Conservation (phyloP, 768 basidiomycete genomes). For the Pleurotus tuber-regium region DNA sequence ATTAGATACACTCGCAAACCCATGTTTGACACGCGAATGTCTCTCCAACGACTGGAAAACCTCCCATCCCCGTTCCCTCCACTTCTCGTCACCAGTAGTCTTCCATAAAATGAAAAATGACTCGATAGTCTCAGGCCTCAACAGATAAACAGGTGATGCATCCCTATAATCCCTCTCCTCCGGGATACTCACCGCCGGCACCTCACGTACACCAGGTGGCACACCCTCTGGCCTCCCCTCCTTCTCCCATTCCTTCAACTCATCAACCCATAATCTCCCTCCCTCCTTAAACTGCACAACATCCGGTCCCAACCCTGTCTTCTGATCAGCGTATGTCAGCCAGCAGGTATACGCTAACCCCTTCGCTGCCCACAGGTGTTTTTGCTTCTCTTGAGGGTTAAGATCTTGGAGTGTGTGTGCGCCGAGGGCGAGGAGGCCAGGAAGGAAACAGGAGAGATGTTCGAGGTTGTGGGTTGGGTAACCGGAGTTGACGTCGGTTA, state of each 20-base stretch:
- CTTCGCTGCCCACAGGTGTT: constrained; percentile 75
- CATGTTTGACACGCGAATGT: constrained; percentile 52
- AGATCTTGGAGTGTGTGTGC: constrained; percentile 43
- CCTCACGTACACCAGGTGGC: constrained; percentile 53
- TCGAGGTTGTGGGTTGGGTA: constrained; percentile 47
- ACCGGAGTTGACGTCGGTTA: constrained; percentile 45
- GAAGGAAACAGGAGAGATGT: constrained; percentile 70
- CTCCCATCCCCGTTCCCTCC: constrained; percentile 71
- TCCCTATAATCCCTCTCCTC: constrained; percentile 52
- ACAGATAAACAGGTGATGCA: constrained; percentile 44
- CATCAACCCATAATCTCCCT: constrained; percentile 40
- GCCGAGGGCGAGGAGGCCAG: constrained; percentile 65
- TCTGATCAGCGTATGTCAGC: constrained; percentile 68
- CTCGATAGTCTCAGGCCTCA: constrained; percentile 78
- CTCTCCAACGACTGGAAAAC: constrained; percentile 68
- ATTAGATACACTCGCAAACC: constrained; percentile 56
- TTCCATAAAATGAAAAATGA: constrained; percentile 74
- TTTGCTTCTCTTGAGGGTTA: constrained; percentile 31
- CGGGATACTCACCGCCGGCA: constrained; percentile 30
- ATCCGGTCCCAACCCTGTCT: constrained; percentile 68
- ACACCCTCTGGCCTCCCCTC: constrained; percentile 39
- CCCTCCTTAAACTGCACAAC: constrained; percentile 31
- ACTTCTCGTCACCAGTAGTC: constrained; percentile 61
- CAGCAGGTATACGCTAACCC: constrained; percentile 74
- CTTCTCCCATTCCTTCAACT: constrained; percentile 46